Percentiles rank a stretch among this genome's conserved stretches.
Evolutionary conservation across 176 grass and related monocot genomes (phyloP).

Genomic region (Eragrostis curvula): DNA sequence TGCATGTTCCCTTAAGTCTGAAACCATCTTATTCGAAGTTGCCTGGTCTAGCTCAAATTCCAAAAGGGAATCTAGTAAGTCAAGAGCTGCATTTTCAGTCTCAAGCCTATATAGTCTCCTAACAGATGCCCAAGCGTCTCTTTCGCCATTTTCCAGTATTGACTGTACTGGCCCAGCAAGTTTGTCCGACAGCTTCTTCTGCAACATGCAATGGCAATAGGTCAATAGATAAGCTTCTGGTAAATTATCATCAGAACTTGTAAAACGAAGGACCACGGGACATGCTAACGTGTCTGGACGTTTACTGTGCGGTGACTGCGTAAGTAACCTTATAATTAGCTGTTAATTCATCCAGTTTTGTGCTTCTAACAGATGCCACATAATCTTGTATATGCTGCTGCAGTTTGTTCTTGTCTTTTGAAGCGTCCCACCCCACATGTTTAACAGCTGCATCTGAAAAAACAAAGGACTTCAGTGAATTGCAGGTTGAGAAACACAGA

Average conservation of each 20-base stretch:
- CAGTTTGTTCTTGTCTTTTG: conserved; percentile 69
- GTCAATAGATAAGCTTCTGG: conserved; percentile 18
- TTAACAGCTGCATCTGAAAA: conserved; percentile 60
- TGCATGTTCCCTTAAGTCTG: conserved; percentile 65
- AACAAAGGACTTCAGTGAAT: conserved; percentile 14
- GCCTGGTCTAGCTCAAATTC: conserved; percentile 76
- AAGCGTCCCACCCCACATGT: conserved; percentile 66
- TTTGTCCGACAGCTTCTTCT: conserved; percentile 64
- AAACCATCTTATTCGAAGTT: conserved; percentile 50
- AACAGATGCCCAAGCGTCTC: conserved; percentile 71
- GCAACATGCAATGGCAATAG: conserved; percentile 37
- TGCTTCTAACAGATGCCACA: conserved; percentile 47
- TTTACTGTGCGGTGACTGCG: neutral
- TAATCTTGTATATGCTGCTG: conserved; percentile 60
- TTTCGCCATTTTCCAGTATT: conserved; percentile 63
- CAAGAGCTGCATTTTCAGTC: conserved; percentile 54
- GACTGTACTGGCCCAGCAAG: conserved; percentile 76
- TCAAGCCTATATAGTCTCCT: conserved; percentile 66
- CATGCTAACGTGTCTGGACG: neutral
- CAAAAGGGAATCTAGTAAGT: conserved; percentile 61
- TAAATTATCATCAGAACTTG: neutral
- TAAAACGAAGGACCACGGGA: neutral
- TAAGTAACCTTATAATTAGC: conserved; percentile 67
- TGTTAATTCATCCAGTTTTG: conserved; percentile 72
- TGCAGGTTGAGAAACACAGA: neutral